Evolutionary conservation across 805 yeast genomes (phyloP).

Genomic region (Wilhelminamyces savonicus): DNA sequence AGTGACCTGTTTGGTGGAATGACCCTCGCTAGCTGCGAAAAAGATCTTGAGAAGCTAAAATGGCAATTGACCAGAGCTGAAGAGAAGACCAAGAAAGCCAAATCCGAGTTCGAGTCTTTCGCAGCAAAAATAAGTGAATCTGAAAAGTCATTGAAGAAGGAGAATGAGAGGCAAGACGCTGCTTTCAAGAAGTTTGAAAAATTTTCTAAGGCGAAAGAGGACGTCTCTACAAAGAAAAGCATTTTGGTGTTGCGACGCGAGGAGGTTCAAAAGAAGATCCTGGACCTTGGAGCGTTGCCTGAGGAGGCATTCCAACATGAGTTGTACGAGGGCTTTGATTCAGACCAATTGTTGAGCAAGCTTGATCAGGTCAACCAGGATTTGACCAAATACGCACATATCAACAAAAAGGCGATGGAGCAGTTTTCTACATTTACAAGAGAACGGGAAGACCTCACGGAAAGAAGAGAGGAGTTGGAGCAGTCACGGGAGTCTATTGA

Average conservation of each 20-base stretch:
- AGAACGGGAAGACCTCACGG: slow-evolving; percentile 61
- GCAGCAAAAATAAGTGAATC: slow-evolving; percentile 23
- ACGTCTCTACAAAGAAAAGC: slow-evolving; percentile 54
- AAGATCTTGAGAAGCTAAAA: slow-evolving; percentile 17
- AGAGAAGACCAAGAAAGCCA: slow-evolving; percentile 14
- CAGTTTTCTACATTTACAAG: slow-evolving; percentile 68
- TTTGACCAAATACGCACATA: slow-evolving; percentile 62
- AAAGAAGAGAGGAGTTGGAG: slow-evolving; percentile 63
- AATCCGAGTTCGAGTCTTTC: slow-evolving; percentile 19
- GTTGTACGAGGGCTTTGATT: slow-evolving; percentile 34
- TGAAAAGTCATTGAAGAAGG: slow-evolving; percentile 37
- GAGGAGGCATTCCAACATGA: slow-evolving; percentile 62
- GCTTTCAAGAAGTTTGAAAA: slow-evolving; percentile 52
- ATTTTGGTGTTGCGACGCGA: slow-evolving; percentile 56
- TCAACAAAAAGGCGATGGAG: slow-evolving; percentile 85
- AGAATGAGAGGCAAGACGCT: slow-evolving; percentile 52
- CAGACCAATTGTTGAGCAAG: slow-evolving; percentile 47
- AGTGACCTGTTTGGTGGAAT: no score
- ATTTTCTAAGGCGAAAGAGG: slow-evolving; percentile 60
- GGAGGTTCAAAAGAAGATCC: slow-evolving; percentile 63
- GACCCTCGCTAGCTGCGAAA: no score
- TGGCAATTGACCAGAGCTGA: slow-evolving; percentile 23
- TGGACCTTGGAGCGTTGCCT: slow-evolving; percentile 84
- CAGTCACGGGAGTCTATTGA: slow-evolving; percentile 69
- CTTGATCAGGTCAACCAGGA: slow-evolving; percentile 52